Conservation (phyloP, 768 basidiomycete genomes). For the Harrya chromipes region DNA sequence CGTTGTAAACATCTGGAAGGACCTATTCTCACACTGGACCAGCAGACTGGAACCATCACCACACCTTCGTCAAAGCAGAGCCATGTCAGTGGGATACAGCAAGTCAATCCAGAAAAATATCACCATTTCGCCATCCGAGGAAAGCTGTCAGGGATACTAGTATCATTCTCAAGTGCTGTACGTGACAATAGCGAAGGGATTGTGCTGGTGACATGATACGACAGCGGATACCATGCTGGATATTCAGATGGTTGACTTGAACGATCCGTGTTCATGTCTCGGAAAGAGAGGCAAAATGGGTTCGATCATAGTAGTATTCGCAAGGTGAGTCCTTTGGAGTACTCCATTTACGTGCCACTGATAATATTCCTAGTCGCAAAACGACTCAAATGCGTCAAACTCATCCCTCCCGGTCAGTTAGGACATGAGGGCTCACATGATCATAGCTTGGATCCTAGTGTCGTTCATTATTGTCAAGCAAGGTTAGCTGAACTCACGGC, state of each 20-base stretch:
- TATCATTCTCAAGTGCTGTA: slow-evolving; percentile 20
- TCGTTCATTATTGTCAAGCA: slow-evolving; percentile 53
- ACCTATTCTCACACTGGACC: slow-evolving; percentile 67
- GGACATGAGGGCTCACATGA: slow-evolving; percentile 46
- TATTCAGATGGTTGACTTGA: not conserved
- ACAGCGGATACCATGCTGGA: slow-evolving; percentile 30
- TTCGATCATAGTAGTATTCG: slow-evolving; percentile 42
- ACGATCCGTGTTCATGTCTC: not conserved
- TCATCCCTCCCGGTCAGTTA: slow-evolving; percentile 40
- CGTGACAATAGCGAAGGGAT: slow-evolving; percentile 4
- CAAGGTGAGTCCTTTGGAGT: slow-evolving; percentile 38
- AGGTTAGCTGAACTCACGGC: slow-evolving; percentile 29
- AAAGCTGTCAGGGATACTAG: slow-evolving; percentile 42
- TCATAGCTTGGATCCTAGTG: slow-evolving; percentile 41
- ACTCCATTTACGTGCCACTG: too few species aligned
- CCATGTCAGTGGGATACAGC: not conserved
- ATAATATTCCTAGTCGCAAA: slow-evolving; percentile 38
- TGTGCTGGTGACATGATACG: slow-evolving; percentile 25
- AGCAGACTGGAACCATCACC: slow-evolving; percentile 70
- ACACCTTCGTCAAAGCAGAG: slow-evolving; percentile 47
- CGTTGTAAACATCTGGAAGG: slow-evolving; percentile 54
- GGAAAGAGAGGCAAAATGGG: too few species aligned
- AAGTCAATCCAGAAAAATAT: not conserved
- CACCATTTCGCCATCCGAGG: slow-evolving; percentile 56
- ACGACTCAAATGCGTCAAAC: slow-evolving; percentile 47